Percentiles rank a stretch among this genome's conserved stretches.
phyloP scores from a whole-genome alignment of 345 rosid species.

The Barbarea vulgaris region DNA sequence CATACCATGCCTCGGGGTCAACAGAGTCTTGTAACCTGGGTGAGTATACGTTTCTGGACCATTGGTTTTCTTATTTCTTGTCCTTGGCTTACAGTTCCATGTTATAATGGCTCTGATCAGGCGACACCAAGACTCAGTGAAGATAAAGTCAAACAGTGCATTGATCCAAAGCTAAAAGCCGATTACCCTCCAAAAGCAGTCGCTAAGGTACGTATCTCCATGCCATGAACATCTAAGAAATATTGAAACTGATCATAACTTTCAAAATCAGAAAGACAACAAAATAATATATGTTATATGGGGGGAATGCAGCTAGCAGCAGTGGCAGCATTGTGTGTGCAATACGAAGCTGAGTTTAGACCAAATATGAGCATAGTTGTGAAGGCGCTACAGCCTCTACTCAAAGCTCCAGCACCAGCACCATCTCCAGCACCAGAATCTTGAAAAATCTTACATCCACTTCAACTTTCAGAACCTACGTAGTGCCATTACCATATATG shows the following conservation, averaged over 20 bases:
- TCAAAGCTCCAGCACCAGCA: conserved; percentile 55
- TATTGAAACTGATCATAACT: neutral
- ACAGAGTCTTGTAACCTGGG: conserved; percentile 50
- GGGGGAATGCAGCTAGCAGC: conserved; percentile 76
- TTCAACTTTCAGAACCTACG: conserved; percentile 9
- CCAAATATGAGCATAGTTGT: conserved; percentile 98
- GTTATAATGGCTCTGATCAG: conserved; percentile 44
- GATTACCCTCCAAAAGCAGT: conserved; percentile 97
- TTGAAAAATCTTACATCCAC: conserved; percentile 16
- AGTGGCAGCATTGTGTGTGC: conserved; percentile 88
- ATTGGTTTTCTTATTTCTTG: neutral
- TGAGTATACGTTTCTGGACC: conserved; percentile 13
- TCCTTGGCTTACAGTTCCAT: conserved; percentile 1
- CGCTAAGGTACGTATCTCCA: conserved; percentile 65
- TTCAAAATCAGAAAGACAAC: neutral
- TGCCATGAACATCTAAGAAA: conserved; percentile 7
- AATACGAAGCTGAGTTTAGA: conserved; percentile 90
- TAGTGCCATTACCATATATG: conserved; percentile 17
- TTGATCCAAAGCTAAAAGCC: conserved; percentile 94
- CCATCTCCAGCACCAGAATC: conserved; percentile 41
- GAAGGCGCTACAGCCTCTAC: conserved; percentile 83
- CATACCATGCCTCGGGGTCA: conserved; percentile 48
- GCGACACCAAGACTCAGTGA: conserved; percentile 98
- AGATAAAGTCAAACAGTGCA: conserved; percentile 96
- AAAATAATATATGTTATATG: conserved; percentile 3